Evolutionary conservation across 768 basidiomycete genomes (phyloP), one percentile per base, ranked within the genome.

Genomic region (Xanthoconium stramineum): DNA sequence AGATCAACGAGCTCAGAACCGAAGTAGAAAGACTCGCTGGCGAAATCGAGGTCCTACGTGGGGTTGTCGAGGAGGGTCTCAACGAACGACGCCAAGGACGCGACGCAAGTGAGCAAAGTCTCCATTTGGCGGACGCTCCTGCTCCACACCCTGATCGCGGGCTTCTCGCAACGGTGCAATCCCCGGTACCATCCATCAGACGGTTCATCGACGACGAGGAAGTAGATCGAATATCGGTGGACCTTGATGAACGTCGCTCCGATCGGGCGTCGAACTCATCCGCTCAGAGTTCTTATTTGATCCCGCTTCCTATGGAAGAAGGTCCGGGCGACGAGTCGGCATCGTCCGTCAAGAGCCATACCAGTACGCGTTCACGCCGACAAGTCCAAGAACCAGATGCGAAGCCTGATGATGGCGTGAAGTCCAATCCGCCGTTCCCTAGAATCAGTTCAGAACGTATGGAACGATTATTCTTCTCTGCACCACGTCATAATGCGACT

Each of bases 21-120:
- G 90, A 95, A 63, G 88, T 98, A 8, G 90, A 94, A 63, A 72
- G 86, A 42, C 80, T 97, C 6, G 86, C 83, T 0, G 85, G 85
- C 5, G 94, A 98, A 71, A 90, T 98, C 3, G 88, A 89, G 57
- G 87, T 91, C 3, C 76, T 97, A n/a, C 76, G 89, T 12, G 88
- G 85, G 1, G 88, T 94, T 0, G 91, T 98, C 1, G 90, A 95
- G 69, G 88, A 91, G 55, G 92, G 92, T 5, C 76, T 97, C 51
- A 82, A 85, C 57, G 91, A 92, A 59, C 72, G 93, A 29, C 74
- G 87, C 38, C 71, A 77, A 38, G 77, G 75, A 4, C 73, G 85
- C 56, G 85, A 88, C 50, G 61, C 19, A 17, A 54, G 56, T 28
- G 57, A 65, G 7, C 50, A 53, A 24, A 50, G 36, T 30, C 50